Evolutionary conservation across 2,329 filamentous ascomycete genomes (phyloP), one percentile per base, ranked within the genome.

Genomic region (Drechslera avenae): DNA sequence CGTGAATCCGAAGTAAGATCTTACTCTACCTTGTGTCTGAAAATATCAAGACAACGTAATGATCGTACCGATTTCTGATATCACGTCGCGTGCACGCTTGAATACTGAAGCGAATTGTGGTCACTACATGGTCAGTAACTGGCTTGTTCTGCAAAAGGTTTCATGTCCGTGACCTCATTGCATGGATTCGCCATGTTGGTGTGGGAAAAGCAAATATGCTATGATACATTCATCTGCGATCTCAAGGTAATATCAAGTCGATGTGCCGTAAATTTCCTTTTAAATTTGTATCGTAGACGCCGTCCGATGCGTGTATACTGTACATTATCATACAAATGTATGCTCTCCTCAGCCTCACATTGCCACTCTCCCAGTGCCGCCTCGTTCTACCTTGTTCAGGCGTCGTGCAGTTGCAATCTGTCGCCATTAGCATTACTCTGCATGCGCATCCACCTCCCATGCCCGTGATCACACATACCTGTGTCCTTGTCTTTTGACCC

Each of bases 401-500:
- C 77, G 83, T 61, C 79, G 75, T 35, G 84, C 83, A 28, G 80
- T 86, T 71, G 78, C 78, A 62, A 83, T 84, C 82, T 85, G 39
- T 30, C 19, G 31, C 26, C 19, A 37, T 66, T 48, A 67, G 54
- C 45, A 52, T 46, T 17, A 16, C 46, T 39, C 30, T 18, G 31
- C 26, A 37, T 31, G 16, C 14, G 13, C 37, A 35, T 19, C 16
- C 31, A 26, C 21, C 12, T 36, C 17, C 4, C n/a, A 21, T 35
- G 14, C 19, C 18, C 13, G 23, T 14, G 3, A 23, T 39, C n/a
- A 21, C 21, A 48, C 63, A 35, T 46, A 86, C 83, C 79, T 88
- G 93, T 71, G 80, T 90, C 71, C 90, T 87, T 52, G 94, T 97
- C 65, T 83, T 85, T 78, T 99, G 94, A 63, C 94, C 94, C 62